phyloP scores from a whole-genome alignment of 139 green algal genomes.

The Coelastrella sp. region DNA sequence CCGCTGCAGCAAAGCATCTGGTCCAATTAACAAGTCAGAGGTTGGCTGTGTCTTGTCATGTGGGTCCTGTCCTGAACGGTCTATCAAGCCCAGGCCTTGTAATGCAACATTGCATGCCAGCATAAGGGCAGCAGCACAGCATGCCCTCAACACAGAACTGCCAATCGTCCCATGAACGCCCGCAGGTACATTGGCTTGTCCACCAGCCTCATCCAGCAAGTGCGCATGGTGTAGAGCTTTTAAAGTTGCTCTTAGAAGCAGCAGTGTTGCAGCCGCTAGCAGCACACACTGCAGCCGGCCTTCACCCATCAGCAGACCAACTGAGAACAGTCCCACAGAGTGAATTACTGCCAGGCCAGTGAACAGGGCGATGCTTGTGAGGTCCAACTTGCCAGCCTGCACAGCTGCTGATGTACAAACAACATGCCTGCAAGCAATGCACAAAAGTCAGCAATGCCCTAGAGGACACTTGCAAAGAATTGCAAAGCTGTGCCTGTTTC shows the following conservation, averaged over 20 bases:
- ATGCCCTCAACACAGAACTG: not conserved
- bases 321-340: slow-evolving; percentile 63
- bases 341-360: slow-evolving; percentile 46
- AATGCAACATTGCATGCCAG: slow-evolving; percentile 45
- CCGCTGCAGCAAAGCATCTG: not conserved
- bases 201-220: not conserved
- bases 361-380: not conserved
- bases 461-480: not conserved
- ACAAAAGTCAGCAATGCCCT: not conserved
- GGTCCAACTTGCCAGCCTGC: not conserved
- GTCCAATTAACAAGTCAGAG: slow-evolving; percentile 34
- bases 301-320: slow-evolving; percentile 71
- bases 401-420: not conserved
- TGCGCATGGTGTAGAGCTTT: slow-evolving; percentile 20
- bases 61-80: slow-evolving; percentile 62
- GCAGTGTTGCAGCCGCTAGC: slow-evolving; percentile 43
- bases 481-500: not conserved
- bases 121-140: slow-evolving; percentile 15
- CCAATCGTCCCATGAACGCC: no score
- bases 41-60: slow-evolving; percentile 62
- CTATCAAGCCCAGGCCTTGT: slow-evolving; percentile 58
- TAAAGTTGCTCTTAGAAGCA: slow-evolving; percentile 42
- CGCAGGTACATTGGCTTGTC: not conserved
- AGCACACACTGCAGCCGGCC: slow-evolving; percentile 60
- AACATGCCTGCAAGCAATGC: not conserved